These are phyloP conservation scores for Trichophyton schoenleinii DNA, from an alignment of 2,329 filamentous ascomycete species.

Conservation along the genomic window DNA sequence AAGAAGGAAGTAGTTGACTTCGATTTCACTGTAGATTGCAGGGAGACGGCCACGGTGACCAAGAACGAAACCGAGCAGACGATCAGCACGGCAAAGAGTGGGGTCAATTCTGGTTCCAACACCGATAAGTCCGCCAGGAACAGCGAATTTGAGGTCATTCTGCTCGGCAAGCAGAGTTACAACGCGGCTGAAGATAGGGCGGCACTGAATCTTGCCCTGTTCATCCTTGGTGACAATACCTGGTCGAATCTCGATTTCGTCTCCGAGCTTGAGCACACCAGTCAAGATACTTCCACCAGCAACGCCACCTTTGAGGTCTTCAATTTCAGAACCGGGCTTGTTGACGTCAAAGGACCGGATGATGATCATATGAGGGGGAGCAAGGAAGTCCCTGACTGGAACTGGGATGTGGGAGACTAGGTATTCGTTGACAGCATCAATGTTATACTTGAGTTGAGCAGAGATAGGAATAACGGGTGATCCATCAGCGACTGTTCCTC, in stretches of 20 bases:
- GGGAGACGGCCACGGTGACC: constrained; percentile 87
- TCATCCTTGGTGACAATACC: constrained; percentile 95
- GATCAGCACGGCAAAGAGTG: constrained; percentile 95
- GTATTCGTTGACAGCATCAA: constrained; percentile 93
- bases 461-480: constrained; percentile 93
- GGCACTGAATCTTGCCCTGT: constrained; percentile 86
- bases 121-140: constrained; percentile 94
- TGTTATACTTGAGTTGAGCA: constrained; percentile 98
- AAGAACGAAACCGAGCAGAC: constrained; percentile 94
- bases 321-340: constrained; percentile 97
- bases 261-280: constrained; percentile 89
- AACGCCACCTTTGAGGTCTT: constrained; percentile 96
- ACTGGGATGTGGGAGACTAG: constrained; percentile 93
- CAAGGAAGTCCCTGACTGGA: constrained; percentile 76
- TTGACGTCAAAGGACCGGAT: constrained; percentile 99
- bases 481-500: constrained; percentile 90
- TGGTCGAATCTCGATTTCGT: constrained; percentile 98
- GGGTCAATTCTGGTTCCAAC: constrained; percentile 96
- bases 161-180: constrained; percentile 93
- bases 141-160: constrained; percentile 97
- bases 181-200: constrained; percentile 89
- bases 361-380: constrained; percentile 95
- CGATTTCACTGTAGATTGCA: constrained; percentile 94
- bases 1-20: constrained; percentile 98
- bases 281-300: constrained; percentile 94